phyloP scores from a whole-genome alignment of 805 yeast species.

The Millerago galiae region DNA sequence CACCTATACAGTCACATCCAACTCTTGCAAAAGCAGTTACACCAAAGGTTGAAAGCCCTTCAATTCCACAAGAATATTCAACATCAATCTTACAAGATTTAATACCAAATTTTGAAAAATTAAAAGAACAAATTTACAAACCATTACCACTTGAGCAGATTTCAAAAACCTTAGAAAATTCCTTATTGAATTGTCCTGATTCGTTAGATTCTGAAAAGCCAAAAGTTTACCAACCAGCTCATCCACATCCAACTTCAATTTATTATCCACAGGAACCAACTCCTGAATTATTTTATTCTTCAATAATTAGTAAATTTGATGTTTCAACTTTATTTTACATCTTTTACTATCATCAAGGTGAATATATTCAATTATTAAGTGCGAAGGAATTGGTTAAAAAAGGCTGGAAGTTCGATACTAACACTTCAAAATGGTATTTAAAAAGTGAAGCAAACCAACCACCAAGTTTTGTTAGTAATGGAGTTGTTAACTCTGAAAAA shows the following conservation, averaged over 20 bases:
- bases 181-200: conserved; percentile 87
- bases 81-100: conserved; percentile 19
- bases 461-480: conserved; percentile 17
- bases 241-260: conserved; percentile 84
- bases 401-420: conserved; percentile 78
- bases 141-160: conserved; percentile 52
- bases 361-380: conserved; percentile 66
- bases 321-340: conserved; percentile 86
- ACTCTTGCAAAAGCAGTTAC: conserved; percentile 2
- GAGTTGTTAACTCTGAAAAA: conserved; percentile 34
- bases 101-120: conserved; percentile 24
- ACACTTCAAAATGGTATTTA: conserved; percentile 75
- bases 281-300: conserved; percentile 45
- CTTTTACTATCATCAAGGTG: conserved; percentile 74
- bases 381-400: conserved; percentile 73
- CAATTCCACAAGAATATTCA: conserved; percentile 1
- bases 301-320: conserved; percentile 64
- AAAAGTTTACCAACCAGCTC: conserved; percentile 57
- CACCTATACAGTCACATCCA: conserved; percentile 8
- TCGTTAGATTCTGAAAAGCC: conserved; percentile 87
- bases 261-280: conserved; percentile 84
- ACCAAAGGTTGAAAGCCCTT: neutral
- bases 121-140: conserved; percentile 36
- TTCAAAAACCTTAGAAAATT: conserved; percentile 59
- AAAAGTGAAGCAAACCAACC: conserved; percentile 42